Evolutionary conservation across 805 yeast genomes (phyloP).

Genomic region (Saccharomyces paradoxus): DNA sequence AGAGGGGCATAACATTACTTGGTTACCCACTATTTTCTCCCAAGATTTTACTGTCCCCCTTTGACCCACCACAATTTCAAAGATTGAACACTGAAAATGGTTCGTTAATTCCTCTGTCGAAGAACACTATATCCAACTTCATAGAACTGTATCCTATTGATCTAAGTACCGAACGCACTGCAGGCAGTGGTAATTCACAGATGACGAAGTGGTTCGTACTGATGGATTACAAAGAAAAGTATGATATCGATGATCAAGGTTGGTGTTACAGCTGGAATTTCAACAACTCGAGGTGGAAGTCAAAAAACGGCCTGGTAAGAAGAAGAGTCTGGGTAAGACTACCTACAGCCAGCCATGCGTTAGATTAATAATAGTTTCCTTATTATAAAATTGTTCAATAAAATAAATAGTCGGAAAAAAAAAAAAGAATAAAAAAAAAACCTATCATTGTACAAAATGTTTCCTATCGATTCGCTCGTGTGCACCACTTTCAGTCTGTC

Average conservation of each 20-base stretch:
- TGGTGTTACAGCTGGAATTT: conserved; percentile 61
- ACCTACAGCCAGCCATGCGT: conserved; percentile 1
- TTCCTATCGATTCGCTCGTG: neutral
- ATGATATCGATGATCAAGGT: conserved; percentile 77
- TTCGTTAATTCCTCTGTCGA: conserved; percentile 8
- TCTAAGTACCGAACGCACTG: conserved; percentile 1
- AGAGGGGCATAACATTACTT: conserved; percentile 44
- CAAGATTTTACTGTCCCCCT: conserved; percentile 37
- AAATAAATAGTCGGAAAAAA: neutral
- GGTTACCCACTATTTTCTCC: conserved; percentile 46
- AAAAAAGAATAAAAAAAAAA: neutral
- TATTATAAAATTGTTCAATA: neutral
- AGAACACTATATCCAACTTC: conserved; percentile 11
- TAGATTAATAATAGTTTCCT: neutral
- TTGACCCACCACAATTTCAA: conserved; percentile 40
- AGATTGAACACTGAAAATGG: neutral
- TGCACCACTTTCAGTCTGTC: neutral
- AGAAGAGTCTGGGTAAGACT: conserved; percentile 55
- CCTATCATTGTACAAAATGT: neutral
- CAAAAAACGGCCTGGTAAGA: conserved; percentile 54
- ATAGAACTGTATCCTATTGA: conserved; percentile 17
- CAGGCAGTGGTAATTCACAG: neutral
- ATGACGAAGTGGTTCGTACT: conserved; percentile 57
- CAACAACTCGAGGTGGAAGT: conserved; percentile 50
- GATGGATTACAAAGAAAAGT: conserved; percentile 39